Percentiles rank a stretch among this genome's conserved stretches.
Evolutionary conservation across 164 flowering plant genomes (phyloP).

Genomic region (Santalum album): DNA sequence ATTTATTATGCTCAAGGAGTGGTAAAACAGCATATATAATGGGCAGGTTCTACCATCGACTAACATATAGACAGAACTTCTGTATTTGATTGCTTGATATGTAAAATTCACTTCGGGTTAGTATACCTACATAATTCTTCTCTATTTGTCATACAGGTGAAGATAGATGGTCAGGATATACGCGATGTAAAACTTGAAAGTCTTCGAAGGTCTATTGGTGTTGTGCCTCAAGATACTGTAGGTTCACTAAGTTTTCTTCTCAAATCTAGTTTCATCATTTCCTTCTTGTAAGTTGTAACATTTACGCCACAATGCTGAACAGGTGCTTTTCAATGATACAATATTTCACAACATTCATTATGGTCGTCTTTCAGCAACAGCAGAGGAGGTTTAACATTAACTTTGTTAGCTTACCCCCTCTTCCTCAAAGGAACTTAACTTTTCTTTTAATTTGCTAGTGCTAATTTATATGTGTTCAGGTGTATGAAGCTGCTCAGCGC

Average conservation of each 20-base stretch:
- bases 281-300: not conserved
- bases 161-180: constrained; percentile 79
- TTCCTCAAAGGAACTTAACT: too few relatives aligned
- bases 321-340: constrained; percentile 98
- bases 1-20: too few relatives aligned
- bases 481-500: constrained; percentile 81
- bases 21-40: too few relatives aligned
- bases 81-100: too few relatives aligned
- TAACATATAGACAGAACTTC: too few relatives aligned
- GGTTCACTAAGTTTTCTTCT: constrained; percentile 14
- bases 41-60: too few relatives aligned
- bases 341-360: constrained; percentile 88
- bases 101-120: too few relatives aligned
- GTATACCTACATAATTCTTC: too few relatives aligned
- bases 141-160: constrained; percentile 44
- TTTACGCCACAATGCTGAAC: constrained; percentile 12
- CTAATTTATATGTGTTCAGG: constrained; percentile 30
- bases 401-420: not conserved
- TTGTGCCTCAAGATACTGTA: constrained; percentile 98
- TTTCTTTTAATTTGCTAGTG: not conserved
- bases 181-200: constrained; percentile 61
- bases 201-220: constrained; percentile 76
- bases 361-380: constrained; percentile 79
- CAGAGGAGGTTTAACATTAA: constrained; percentile 66
- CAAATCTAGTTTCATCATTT: not conserved